These are phyloP conservation scores for Entamoeba dispar DNA, from an alignment of 208 protist species.

Conservation along the genomic window DNA sequence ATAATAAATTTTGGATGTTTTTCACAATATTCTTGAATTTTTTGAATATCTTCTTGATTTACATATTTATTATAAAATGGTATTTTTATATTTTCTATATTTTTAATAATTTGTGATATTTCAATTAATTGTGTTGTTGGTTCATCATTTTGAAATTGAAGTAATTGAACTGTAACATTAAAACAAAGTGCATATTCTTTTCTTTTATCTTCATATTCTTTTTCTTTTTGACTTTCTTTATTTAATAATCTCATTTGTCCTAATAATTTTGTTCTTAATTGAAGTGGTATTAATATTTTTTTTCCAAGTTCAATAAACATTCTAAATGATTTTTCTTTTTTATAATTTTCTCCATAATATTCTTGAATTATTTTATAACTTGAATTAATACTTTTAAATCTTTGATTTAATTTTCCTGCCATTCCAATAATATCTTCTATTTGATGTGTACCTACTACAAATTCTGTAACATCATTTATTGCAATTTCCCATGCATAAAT, in stretches of 20 bases:
- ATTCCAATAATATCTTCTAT: neutral
- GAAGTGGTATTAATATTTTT: neutral
- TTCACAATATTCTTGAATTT: neutral
- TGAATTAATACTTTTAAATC: neutral
- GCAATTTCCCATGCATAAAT: neutral
- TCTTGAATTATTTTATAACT: neutral
- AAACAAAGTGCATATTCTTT: neutral
- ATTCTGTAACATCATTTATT: neutral
- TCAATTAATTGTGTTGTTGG: neutral
- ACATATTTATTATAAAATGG: neutral
- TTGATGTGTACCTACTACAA: neutral
- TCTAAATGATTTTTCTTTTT: neutral
- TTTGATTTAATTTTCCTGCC: neutral
- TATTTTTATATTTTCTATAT: neutral
- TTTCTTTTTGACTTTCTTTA: neutral
- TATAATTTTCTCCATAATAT: neutral
- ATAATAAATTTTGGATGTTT: neutral
- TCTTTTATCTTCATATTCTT: neutral
- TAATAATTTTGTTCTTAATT: neutral
- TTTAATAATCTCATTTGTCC: neutral
- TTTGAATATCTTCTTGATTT: neutral
- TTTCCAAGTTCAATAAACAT: neutral
- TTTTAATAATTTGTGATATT: neutral
- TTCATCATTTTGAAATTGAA: neutral
- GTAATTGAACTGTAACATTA: neutral